Conservation (phyloP, 371 early-diverging fungal genomes). For the Apophysomyces trapeziformis region DNA sequence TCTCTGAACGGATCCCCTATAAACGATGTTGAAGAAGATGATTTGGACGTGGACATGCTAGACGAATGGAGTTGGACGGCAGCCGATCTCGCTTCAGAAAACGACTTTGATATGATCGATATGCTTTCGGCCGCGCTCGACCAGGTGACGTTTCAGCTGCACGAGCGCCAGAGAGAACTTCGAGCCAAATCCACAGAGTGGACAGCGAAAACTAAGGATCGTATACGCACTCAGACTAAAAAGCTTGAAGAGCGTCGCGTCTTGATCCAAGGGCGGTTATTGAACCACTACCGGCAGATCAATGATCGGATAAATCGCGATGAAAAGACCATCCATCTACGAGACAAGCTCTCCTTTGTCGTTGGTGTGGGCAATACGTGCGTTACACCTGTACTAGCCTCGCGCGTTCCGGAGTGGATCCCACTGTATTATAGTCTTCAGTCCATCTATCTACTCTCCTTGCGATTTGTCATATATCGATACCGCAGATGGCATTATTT, state of each 20-base stretch:
- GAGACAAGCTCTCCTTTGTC: constrained; percentile 75
- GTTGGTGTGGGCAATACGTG: constrained; percentile 75
- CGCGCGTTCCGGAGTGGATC: constrained; percentile 61
- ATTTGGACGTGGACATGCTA: constrained; percentile 17
- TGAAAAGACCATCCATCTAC: constrained; percentile 57
- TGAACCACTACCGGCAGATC: constrained; percentile 35
- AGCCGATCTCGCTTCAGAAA: constrained; percentile 32
- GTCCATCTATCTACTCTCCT: constrained; percentile 46
- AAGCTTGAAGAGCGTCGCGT: constrained; percentile 42
- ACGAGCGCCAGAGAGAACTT: constrained; percentile 45
- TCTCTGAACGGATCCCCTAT: constrained; percentile 18
- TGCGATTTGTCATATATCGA: constrained; percentile 67
- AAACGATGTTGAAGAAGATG: constrained; percentile 14
- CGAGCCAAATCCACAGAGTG: constrained; percentile 41
- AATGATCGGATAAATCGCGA: constrained; percentile 50
- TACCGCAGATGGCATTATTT: constrained; percentile 70
- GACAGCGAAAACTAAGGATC: constrained; percentile 48
- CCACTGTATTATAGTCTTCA: constrained; percentile 64
- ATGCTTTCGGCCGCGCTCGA: constrained; percentile 50
- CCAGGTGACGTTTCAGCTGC: constrained; percentile 49
- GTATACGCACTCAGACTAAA: constrained; percentile 36
- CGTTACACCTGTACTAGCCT: constrained; percentile 60
- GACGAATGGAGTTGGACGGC: constrained; percentile 27
- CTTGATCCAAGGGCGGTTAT: constrained; percentile 32
- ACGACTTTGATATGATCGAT: constrained; percentile 44